These are phyloP conservation scores for Rheum nobile DNA, from an alignment of 148 eudicot species.

Conservation along the genomic window DNA sequence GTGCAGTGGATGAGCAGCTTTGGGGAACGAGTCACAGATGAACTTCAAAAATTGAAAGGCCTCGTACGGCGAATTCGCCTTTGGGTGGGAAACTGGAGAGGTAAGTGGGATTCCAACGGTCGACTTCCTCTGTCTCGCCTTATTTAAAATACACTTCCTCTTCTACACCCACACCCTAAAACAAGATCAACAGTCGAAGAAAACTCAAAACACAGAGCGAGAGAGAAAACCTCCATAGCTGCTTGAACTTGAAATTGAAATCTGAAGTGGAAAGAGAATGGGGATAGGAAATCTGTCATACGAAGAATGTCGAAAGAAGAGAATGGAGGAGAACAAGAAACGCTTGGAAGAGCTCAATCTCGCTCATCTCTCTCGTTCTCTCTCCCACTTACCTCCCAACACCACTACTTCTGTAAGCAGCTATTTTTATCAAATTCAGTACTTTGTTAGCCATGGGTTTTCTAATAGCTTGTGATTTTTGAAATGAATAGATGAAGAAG, in stretches of 20 bases:
- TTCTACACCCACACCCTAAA: neutral
- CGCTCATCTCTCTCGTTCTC: constrained; percentile 47
- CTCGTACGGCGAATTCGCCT: neutral
- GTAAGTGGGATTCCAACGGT: constrained; percentile 7
- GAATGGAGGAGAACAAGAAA: constrained; percentile 62
- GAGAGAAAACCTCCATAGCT: neutral
- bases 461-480: neutral
- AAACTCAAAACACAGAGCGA: neutral
- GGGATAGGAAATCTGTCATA: constrained; percentile 18
- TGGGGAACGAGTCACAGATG: neutral
- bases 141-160: neutral
- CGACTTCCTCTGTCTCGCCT: constrained; percentile 3
- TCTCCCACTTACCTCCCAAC: constrained; percentile 7
- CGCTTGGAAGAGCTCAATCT: constrained; percentile 63
- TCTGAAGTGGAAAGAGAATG: neutral
- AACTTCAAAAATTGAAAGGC: neutral
- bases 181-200: neutral
- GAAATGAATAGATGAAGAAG: constrained; percentile 42
- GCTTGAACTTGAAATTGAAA: neutral
- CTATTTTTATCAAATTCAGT: neutral
- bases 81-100: neutral
- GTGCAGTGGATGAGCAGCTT: neutral
- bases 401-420: neutral
- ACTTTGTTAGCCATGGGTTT: neutral
- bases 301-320: constrained; percentile 45